Percentiles rank a stretch among this genome's conserved stretches.
Evolutionary conservation across 345 rosid species (phyloP).

Genomic region (Pistacia atlantica): DNA sequence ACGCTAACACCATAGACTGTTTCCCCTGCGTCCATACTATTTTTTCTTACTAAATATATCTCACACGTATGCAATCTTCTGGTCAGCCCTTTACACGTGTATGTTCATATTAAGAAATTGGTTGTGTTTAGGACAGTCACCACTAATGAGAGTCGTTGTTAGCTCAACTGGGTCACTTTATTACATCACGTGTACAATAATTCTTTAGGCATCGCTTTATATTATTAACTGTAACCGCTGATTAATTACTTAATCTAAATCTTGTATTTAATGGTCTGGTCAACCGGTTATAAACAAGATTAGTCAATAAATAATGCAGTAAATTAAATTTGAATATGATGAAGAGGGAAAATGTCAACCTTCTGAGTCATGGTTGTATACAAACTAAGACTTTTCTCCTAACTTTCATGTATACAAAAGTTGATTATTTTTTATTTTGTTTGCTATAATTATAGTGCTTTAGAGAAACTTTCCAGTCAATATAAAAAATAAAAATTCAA

Average conservation of each 20-base stretch:
- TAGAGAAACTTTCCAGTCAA: constrained; percentile 11
- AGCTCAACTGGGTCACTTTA: constrained; percentile 4
- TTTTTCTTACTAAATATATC: not conserved
- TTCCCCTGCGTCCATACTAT: constrained; percentile 7
- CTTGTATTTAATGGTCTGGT: not conserved
- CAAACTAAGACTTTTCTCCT: constrained; percentile 9
- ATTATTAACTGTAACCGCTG: too few relatives aligned
- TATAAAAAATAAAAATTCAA: not conserved
- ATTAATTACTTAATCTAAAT: too few relatives aligned
- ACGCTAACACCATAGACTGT: constrained; percentile 8
- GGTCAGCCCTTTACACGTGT: not conserved
- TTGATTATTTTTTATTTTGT: too few relatives aligned
- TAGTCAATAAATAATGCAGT: too few relatives aligned
- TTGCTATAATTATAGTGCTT: not conserved
- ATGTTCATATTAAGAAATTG: too few relatives aligned
- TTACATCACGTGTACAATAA: too few relatives aligned
- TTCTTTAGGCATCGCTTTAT: too few relatives aligned
- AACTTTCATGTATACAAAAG: too few relatives aligned
- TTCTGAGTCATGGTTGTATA: not conserved
- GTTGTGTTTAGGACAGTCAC: not conserved
- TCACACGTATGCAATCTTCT: not conserved
- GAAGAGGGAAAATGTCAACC: not conserved
- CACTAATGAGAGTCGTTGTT: not conserved
- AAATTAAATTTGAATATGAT: too few relatives aligned
- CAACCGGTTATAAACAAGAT: not conserved